A percentile compares a stretch with the other conserved stretches of the same genome.
phyloP scores from a whole-genome alignment of 164 flowering plant species.

The Aristolochia californica region DNA sequence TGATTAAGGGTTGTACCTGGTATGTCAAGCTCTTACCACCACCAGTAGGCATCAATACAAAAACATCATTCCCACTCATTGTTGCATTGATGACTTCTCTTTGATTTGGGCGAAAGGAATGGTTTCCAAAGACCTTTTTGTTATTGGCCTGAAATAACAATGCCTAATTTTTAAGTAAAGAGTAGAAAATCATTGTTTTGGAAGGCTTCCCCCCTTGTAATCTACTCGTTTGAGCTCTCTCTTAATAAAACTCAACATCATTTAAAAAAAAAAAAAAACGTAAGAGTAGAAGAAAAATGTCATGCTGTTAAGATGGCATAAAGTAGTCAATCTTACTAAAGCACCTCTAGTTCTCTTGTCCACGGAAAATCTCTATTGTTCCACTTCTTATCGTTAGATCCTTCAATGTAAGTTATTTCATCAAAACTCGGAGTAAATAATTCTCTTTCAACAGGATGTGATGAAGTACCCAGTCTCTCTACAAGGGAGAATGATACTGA shows the following conservation, averaged over 20 bases:
- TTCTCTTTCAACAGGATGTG: constrained; percentile 55
- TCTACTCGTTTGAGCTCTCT: too few species aligned
- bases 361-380: constrained; percentile 71
- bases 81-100: constrained; percentile 96
- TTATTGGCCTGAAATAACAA: constrained; percentile 52
- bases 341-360: constrained; percentile 86
- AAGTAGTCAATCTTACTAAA: constrained; percentile 5
- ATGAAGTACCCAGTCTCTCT: constrained; percentile 34
- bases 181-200: too few species aligned
- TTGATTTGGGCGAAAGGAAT: constrained; percentile 95
- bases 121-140: constrained; percentile 90
- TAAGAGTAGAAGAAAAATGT: constrained; percentile 8
- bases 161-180: neutral
- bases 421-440: constrained; percentile 48
- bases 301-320: neutral
- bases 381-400: constrained; percentile 82
- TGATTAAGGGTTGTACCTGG: constrained; percentile 50
- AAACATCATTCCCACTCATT: constrained; percentile 96
- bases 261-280: too few species aligned
- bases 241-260: too few species aligned
- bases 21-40: constrained; percentile 98
- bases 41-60: constrained; percentile 98
- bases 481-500: constrained; percentile 33
- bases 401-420: constrained; percentile 85
- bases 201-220: too few species aligned